Conservation (phyloP, 2,329 filamentous ascomycete genomes). For the Geosmithia flava region DNA sequence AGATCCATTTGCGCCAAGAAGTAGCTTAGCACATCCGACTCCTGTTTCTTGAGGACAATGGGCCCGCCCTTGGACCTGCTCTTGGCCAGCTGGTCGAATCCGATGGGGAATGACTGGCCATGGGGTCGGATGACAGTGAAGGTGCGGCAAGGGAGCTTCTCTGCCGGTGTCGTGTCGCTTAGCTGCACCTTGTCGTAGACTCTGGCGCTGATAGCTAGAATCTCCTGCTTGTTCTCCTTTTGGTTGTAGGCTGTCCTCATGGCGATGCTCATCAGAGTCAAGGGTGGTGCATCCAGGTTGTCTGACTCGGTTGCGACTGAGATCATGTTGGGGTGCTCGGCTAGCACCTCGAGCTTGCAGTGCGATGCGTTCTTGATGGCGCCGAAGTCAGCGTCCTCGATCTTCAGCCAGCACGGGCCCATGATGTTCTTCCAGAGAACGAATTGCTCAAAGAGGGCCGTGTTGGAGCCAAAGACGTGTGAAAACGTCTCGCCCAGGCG, state of each 20-base stretch:
- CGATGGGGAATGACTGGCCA: conserved; percentile 64
- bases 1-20: conserved; percentile 82
- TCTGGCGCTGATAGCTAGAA: conserved; percentile 79
- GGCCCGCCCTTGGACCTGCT: conserved; percentile 63
- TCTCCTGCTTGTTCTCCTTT: conserved; percentile 93
- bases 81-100: conserved; percentile 68
- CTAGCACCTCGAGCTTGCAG: conserved; percentile 87
- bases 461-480: conserved; percentile 86
- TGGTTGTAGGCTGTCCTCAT: conserved; percentile 80
- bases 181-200: conserved; percentile 86
- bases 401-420: conserved; percentile 95
- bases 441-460: conserved; percentile 92
- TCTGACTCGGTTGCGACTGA: conserved; percentile 64
- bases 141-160: conserved; percentile 77
- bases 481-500: conserved; percentile 80
- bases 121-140: conserved; percentile 86
- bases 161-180: conserved; percentile 75
- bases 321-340: conserved; percentile 66
- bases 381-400: conserved; percentile 73
- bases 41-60: conserved; percentile 71
- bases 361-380: conserved; percentile 86
- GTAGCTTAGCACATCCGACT: conserved; percentile 73
- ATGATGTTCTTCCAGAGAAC: conserved; percentile 98
- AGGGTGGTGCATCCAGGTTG: conserved; percentile 67
- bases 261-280: conserved; percentile 93